A percentile compares a stretch with the other conserved stretches of the same genome.
phyloP scores from a whole-genome alignment of 1,139 yeast species.

The Candida labiduridarum region DNA sequence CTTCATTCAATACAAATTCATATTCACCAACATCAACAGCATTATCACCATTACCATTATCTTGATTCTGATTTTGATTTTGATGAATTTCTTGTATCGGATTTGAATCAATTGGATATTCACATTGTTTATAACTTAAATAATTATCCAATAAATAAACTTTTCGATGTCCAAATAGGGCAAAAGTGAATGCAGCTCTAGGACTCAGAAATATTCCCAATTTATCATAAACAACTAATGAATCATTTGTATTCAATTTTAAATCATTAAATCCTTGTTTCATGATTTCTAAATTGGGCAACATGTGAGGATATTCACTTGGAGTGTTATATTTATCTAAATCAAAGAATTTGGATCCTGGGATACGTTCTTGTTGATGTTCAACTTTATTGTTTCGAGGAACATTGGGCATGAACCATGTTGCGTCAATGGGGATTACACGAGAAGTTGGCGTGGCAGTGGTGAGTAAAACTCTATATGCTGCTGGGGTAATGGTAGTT shows the following conservation, averaged over 20 bases:
- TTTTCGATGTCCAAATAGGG: conserved; percentile 70
- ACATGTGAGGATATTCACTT: conserved; percentile 85
- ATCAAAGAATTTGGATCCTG: conserved; percentile 75
- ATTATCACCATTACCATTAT: no score
- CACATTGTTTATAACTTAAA: conserved; percentile 44
- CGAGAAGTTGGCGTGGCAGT: conserved; percentile 25
- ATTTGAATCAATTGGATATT: conserved; percentile 27
- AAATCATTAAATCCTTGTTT: conserved; percentile 51
- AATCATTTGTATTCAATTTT: conserved; percentile 52
- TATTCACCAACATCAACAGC: conserved; percentile 5
- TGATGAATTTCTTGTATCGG: conserved; percentile 6
- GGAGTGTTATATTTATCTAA: conserved; percentile 63
- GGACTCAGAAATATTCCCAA: conserved; percentile 86
- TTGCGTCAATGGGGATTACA: conserved; percentile 77
- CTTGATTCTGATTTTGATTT: no score
- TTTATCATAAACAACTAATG: conserved; percentile 81
- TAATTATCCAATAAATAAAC: conserved; percentile 74
- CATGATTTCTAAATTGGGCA: conserved; percentile 65
- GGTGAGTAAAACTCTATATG: conserved; percentile 7
- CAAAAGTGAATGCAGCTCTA: conserved; percentile 87
- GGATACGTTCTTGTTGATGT: conserved; percentile 60
- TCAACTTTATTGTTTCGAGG: conserved; percentile 63
- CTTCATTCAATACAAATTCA: conserved; percentile 17
- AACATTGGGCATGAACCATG: conserved; percentile 88
- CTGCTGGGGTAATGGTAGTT: conserved; percentile 5